Conservation (phyloP, 768 basidiomycete species). For the Collybia mongolica region DNA sequence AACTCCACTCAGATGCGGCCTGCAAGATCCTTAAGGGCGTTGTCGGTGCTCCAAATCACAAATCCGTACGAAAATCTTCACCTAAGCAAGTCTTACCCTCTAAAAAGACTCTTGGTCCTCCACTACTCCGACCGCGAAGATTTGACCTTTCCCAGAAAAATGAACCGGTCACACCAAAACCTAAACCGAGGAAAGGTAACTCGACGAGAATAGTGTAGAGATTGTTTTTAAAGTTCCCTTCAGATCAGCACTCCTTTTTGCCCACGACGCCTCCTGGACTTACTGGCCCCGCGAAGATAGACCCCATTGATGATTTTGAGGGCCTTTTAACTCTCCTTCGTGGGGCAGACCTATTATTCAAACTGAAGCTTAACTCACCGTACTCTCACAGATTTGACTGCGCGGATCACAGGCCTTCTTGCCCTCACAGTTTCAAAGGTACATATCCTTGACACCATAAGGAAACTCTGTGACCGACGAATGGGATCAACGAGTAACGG, state of each 20-base stretch:
- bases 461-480: constrained; percentile 56
- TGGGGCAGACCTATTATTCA: constrained; percentile 26
- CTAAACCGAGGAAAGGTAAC: constrained; percentile 36
- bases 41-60: constrained; percentile 17
- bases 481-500: constrained; percentile 43
- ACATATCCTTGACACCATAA: constrained; percentile 61
- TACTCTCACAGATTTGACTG: constrained; percentile 43
- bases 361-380: constrained; percentile 1
- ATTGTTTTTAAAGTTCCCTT: neutral
- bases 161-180: constrained; percentile 44
- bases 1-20: constrained; percentile 53
- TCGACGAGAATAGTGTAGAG: neutral
- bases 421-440: constrained; percentile 66
- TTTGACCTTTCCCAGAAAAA: constrained; percentile 6
- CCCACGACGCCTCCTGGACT: constrained; percentile 26
- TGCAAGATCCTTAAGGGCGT: constrained; percentile 44
- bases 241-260: constrained; percentile 21
- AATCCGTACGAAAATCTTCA: constrained; percentile 23
- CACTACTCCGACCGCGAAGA: constrained; percentile 13
- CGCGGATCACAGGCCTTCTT: constrained; percentile 67
- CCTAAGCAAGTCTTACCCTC: constrained; percentile 20
- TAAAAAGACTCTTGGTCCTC: constrained; percentile 11
- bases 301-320: constrained; percentile 36
- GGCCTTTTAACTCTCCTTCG: constrained; percentile 51
- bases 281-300: constrained; percentile 8